Evolutionary conservation across 78 protist genomes (phyloP).

Genomic region (Dictyostelium firmibasis): DNA sequence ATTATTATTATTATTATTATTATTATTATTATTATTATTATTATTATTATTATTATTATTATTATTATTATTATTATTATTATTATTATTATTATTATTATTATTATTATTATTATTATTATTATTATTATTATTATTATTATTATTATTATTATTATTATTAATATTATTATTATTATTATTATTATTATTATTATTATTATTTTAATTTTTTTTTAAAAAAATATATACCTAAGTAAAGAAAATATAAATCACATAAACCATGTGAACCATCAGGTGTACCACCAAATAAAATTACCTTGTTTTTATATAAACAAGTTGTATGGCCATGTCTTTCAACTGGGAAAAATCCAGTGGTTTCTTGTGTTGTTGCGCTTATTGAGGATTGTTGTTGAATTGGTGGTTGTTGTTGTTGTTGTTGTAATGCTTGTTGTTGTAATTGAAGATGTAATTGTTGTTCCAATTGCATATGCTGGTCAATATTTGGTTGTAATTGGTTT

Average conservation of each 20-base stretch:
- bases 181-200: no score
- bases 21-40: no score
- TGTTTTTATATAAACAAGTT: conserved; percentile 48
- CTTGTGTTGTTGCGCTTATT: not conserved
- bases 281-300: conserved; percentile 61
- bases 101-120: no score
- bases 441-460: not conserved
- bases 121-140: no score
- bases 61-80: no score
- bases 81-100: no score
- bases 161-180: no score
- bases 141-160: no score
- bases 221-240: conserved; percentile 11
- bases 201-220: no score
- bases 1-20: no score
- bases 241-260: conserved; percentile 42
- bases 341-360: conserved; percentile 9
- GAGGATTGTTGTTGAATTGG: not conserved
- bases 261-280: conserved; percentile 76
- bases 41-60: no score
- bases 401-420: not conserved
- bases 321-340: conserved; percentile 72
- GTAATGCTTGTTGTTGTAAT: not conserved
- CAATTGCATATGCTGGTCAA: conserved; percentile 1
- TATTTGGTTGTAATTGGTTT: not conserved